Evolutionary conservation across 1,284 basidiomycete species (phyloP), one percentile per base, ranked within the genome.

Genomic region (Rhodotorula sp.): DNA sequence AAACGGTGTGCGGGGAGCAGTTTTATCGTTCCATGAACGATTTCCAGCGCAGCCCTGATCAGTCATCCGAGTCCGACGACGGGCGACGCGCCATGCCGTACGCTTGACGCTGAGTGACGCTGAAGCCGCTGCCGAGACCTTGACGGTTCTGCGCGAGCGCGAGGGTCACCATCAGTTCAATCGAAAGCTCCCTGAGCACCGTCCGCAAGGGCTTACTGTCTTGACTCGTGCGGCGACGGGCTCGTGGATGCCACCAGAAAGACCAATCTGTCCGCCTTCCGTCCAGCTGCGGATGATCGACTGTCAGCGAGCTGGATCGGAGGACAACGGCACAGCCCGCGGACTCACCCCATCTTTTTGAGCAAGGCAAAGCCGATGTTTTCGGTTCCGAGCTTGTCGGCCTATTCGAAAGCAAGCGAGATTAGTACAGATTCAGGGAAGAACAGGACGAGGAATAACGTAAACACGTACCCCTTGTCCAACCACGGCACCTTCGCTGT

Each of bases 301-400:
- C 4, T 8, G 26, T 30, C 8, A 51, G 44, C 22, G 8, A 37
- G 44, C 12, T 17, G 3, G 22, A 30, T n/a, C 20, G 37, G 14
- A 30, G n/a, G 26, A 17, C 8, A 8, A 30, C n/a, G 22, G 24
- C 7, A 54, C 10, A 24, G 29, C 46, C 20, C 30, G 10, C n/a
- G 5, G 33, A 64, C 68, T 42, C n/a, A 79, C 37, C 90, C 90
- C 90, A 91, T 91, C 60, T 84, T 82, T 24, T 87, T 85, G 71
- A 92, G 78, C 86, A 93, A 85, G 80, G 82, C 85, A 81, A 91
- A 92, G 0, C 91, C 91, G 67, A 91, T 75, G 75, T 92, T 92
- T 6, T 84, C 80, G 68, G 86, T 83, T 29, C 84, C 86, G 63
- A 92, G 87, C 82, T 88, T 91, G 8, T 89, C 89, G 1, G 91